These are phyloP conservation scores for Collybia mongolica DNA, from an alignment of 768 basidiomycete genomes.

Conservation along the genomic window DNA sequence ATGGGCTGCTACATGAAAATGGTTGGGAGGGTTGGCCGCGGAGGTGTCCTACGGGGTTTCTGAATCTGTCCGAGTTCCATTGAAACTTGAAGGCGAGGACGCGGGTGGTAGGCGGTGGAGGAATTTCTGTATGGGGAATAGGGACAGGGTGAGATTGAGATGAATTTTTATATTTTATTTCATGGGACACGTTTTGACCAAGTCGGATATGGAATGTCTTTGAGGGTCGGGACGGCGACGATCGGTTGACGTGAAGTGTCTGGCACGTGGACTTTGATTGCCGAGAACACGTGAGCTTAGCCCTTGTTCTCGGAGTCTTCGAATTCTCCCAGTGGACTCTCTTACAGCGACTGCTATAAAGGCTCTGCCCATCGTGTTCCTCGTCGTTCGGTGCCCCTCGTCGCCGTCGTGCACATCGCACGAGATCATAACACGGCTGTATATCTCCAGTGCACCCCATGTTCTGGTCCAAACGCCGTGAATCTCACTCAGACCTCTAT, in stretches of 20 bases:
- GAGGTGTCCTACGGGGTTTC: too few relatives aligned
- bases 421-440: neutral
- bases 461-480: conserved; percentile 19
- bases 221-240: neutral
- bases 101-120: too few relatives aligned
- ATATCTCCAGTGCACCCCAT: conserved; percentile 5
- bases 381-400: conserved; percentile 2
- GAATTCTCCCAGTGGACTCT: conserved; percentile 8
- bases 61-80: too few relatives aligned
- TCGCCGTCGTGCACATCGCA: conserved; percentile 3
- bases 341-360: too few relatives aligned
- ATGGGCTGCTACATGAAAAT: too few relatives aligned
- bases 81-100: too few relatives aligned
- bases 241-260: conserved; percentile 17
- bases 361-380: conserved; percentile 4
- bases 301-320: conserved; percentile 19
- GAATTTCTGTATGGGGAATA: too few relatives aligned
- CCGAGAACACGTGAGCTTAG: conserved; percentile 14
- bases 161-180: too few relatives aligned
- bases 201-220: too few relatives aligned
- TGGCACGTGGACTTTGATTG: conserved; percentile 21
- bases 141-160: too few relatives aligned
- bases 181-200: too few relatives aligned
- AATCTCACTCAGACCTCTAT: conserved; percentile 16
- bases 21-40: too few relatives aligned